Conservation (phyloP, 148 eudicot species). For the Silene conica region DNA sequence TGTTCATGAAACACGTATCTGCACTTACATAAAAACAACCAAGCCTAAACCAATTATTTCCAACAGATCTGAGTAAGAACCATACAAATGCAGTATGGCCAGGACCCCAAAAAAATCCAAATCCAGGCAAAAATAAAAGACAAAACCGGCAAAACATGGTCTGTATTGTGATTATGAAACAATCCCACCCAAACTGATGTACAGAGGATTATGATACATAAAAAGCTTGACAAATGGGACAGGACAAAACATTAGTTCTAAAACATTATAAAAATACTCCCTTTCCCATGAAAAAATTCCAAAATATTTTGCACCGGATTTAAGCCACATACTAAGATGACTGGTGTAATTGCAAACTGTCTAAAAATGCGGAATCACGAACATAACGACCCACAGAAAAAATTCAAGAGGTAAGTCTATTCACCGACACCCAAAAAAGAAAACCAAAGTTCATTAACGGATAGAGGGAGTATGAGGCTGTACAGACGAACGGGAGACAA, state of each 20-base stretch:
- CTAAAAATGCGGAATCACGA: too few relatives aligned
- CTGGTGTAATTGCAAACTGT: too few relatives aligned
- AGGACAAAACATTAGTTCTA: too few relatives aligned
- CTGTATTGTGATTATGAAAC: not conserved
- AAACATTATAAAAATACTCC: too few relatives aligned
- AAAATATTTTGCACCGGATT: too few relatives aligned
- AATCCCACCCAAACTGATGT: not conserved
- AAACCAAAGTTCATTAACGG: too few relatives aligned
- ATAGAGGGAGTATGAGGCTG: not conserved
- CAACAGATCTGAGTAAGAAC: not conserved
- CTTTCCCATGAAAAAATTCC: too few relatives aligned
- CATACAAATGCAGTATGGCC: not conserved
- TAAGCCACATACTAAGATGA: too few relatives aligned
- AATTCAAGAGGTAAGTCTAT: too few relatives aligned
- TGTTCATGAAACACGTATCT: not conserved
- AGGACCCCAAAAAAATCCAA: not conserved
- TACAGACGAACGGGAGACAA: not conserved
- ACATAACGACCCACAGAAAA: too few relatives aligned
- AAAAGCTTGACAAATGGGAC: not conserved
- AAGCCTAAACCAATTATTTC: not conserved
- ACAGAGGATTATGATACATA: not conserved
- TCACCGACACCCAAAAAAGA: too few relatives aligned
- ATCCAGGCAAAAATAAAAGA: not conserved
- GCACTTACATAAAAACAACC: not conserved
- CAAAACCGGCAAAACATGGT: not conserved